phyloP scores from a whole-genome alignment of 2,329 filamentous ascomycete genomes.

The Fusarium falciforme region DNA sequence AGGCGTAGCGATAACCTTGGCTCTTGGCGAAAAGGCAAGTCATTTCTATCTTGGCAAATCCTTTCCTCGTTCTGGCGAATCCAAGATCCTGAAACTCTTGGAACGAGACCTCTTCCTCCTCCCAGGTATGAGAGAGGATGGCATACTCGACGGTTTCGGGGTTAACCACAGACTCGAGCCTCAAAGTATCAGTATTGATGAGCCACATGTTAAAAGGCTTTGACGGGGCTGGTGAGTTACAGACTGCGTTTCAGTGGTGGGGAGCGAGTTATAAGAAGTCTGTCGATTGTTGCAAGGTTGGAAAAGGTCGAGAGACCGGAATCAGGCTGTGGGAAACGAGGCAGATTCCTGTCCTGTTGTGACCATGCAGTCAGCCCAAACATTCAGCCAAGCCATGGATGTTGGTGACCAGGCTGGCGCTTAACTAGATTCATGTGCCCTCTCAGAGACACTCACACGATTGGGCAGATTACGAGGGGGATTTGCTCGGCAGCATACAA shows the following conservation, averaged over 20 bases:
- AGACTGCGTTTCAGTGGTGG: background rate
- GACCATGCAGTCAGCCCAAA: background rate
- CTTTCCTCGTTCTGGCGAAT: background rate
- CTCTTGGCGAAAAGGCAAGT: constrained; percentile 30
- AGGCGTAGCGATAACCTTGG: constrained; percentile 41
- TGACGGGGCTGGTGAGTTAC: background rate
- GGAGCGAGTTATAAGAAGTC: background rate
- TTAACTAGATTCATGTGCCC: background rate
- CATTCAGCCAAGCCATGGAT: background rate
- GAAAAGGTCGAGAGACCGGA: background rate
- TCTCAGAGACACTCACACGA: background rate
- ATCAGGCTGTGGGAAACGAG: background rate
- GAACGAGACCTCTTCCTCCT: constrained; percentile 41
- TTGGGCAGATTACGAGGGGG: background rate
- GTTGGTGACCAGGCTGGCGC: background rate
- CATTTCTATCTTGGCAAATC: constrained; percentile 34
- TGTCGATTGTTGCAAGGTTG: background rate
- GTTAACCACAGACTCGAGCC: constrained; percentile 32
- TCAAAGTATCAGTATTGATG: constrained; percentile 31
- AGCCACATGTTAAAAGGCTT: constrained; percentile 33
- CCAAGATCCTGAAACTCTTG: constrained; percentile 32
- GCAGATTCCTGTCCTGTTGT: background rate
- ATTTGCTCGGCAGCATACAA: background rate
- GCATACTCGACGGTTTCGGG: constrained; percentile 39
- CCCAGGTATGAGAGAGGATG: constrained; percentile 49